Evolutionary conservation across 2,329 filamentous ascomycete genomes (phyloP).

Genomic region (Cladosporium colombiae): DNA sequence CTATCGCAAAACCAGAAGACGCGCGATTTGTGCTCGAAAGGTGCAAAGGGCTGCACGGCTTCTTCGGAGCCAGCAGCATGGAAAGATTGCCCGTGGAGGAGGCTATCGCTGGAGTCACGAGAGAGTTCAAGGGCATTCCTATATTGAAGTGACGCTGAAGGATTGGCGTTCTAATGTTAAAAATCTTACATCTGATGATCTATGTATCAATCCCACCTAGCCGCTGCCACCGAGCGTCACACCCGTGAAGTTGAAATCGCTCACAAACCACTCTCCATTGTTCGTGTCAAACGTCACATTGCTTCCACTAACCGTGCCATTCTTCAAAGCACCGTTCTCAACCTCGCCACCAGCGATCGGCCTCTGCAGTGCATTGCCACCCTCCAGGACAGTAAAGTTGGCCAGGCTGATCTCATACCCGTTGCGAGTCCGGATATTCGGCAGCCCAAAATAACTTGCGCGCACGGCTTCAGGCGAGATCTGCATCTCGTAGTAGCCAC

Average conservation of each 20-base stretch:
- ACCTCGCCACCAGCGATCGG: constrained; percentile 51
- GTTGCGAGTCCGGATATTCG: constrained; percentile 60
- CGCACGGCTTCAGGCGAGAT: constrained; percentile 56
- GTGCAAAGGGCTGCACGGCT: constrained; percentile 67
- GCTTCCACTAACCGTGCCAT: constrained; percentile 33
- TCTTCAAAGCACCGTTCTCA: constrained; percentile 57
- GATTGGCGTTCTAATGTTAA: background rate
- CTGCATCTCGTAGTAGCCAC: constrained; percentile 68
- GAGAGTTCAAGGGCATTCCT: constrained; percentile 52
- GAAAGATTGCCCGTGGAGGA: constrained; percentile 68
- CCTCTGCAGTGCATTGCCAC: constrained; percentile 58
- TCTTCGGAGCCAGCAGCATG: constrained; percentile 71
- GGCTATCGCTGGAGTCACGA: constrained; percentile 62
- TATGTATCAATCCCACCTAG: background rate
- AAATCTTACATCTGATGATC: background rate
- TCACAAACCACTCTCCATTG: constrained; percentile 26
- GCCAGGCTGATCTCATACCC: constrained; percentile 64
- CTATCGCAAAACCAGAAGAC: constrained; percentile 65
- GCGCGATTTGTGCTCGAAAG: constrained; percentile 62
- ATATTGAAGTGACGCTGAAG: constrained; percentile 3
- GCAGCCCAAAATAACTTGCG: constrained; percentile 64
- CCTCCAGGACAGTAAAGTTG: constrained; percentile 65
- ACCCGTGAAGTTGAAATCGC: constrained; percentile 14
- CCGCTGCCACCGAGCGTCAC: constrained; percentile 9
- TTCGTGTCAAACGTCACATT: constrained; percentile 32